Evolutionary conservation across 1,139 yeast species (phyloP).

Genomic region (Candida neerlandica): DNA sequence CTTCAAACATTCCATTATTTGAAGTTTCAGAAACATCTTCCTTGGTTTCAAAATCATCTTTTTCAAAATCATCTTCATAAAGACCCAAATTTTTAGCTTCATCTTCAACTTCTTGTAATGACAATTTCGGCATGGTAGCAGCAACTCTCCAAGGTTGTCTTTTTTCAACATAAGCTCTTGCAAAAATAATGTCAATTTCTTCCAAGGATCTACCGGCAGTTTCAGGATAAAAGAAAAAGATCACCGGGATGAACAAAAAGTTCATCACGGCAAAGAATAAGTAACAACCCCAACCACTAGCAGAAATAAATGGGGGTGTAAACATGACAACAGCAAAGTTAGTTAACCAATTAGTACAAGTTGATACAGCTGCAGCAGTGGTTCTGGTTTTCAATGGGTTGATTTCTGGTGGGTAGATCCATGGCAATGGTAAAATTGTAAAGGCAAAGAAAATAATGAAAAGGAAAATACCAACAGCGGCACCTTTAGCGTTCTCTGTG

Average conservation of each 20-base stretch:
- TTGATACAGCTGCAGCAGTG: slow-evolving; percentile 53
- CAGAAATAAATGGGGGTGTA: slow-evolving; percentile 45
- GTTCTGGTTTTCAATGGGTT: slow-evolving; percentile 65
- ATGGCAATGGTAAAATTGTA: slow-evolving; percentile 59
- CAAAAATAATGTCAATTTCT: slow-evolving; percentile 47
- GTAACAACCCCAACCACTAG: slow-evolving; percentile 46
- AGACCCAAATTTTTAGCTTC: slow-evolving; percentile 52
- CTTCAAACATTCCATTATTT: slow-evolving; percentile 16
- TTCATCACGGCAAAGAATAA: slow-evolving; percentile 46
- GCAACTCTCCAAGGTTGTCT: slow-evolving; percentile 55
- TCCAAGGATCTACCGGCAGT: slow-evolving; percentile 52
- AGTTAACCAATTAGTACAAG: slow-evolving; percentile 51
- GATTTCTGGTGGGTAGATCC: slow-evolving; percentile 66
- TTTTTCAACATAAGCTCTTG: slow-evolving; percentile 50
- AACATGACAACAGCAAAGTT: slow-evolving; percentile 53
- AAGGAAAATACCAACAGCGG: slow-evolving; percentile 55
- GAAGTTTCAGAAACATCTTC: slow-evolving; percentile 24
- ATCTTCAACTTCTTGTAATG: slow-evolving; percentile 47
- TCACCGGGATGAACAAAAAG: slow-evolving; percentile 41
- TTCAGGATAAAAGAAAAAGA: slow-evolving; percentile 51
- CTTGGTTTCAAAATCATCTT: slow-evolving; percentile 34
- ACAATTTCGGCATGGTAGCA: slow-evolving; percentile 50
- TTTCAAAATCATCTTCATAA: slow-evolving; percentile 44
- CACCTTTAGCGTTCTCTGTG: slow-evolving; percentile 42
- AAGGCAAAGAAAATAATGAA: slow-evolving; percentile 58